Percentiles rank a stretch among this genome's conserved stretches.
These are phyloP conservation scores for Magnolia changhungtana DNA, from an alignment of 164 flowering plant species.

Conservation along the genomic window DNA sequence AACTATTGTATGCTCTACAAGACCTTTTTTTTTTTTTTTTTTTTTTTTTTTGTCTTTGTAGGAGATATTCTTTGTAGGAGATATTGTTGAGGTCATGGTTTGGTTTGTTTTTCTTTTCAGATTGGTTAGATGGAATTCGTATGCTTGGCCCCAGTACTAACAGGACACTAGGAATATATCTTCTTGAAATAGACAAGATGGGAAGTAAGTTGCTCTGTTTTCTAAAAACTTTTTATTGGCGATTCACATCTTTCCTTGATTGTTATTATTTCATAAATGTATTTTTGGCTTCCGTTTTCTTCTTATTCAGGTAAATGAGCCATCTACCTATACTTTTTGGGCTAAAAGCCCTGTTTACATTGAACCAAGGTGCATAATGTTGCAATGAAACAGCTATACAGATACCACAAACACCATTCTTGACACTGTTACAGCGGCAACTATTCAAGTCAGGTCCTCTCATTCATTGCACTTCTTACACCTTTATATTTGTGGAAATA, in stretches of 20 bases:
- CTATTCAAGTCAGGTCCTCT: slow-evolving; percentile 59
- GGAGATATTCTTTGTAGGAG: neutral
- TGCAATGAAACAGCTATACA: slow-evolving; percentile 89
- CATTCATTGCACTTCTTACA: no score
- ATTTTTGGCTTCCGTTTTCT: neutral
- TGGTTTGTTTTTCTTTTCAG: slow-evolving; percentile 35
- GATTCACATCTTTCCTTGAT: neutral
- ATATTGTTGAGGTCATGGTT: neutral
- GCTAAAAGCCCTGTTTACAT: slow-evolving; percentile 87
- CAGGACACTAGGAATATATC: slow-evolving; percentile 84
- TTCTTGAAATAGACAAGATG: slow-evolving; percentile 88
- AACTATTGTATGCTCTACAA: neutral
- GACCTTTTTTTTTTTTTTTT: neutral
- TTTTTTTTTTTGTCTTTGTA: no score
- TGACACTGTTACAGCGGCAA: slow-evolving; percentile 91
- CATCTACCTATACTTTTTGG: slow-evolving; percentile 83
- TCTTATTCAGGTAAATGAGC: slow-evolving; percentile 51
- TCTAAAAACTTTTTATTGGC: neutral
- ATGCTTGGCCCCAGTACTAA: slow-evolving; percentile 86
- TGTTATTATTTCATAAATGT: neutral
- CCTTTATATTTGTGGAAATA: no score
- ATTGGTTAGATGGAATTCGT: slow-evolving; percentile 95
- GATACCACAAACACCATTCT: slow-evolving; percentile 60
- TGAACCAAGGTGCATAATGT: slow-evolving; percentile 87
- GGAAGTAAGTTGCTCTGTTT: slow-evolving; percentile 50